Evolutionary conservation across 305 asterid genomes (phyloP), one percentile per base, ranked within the genome.

Genomic region (Fraxinus sp.): DNA sequence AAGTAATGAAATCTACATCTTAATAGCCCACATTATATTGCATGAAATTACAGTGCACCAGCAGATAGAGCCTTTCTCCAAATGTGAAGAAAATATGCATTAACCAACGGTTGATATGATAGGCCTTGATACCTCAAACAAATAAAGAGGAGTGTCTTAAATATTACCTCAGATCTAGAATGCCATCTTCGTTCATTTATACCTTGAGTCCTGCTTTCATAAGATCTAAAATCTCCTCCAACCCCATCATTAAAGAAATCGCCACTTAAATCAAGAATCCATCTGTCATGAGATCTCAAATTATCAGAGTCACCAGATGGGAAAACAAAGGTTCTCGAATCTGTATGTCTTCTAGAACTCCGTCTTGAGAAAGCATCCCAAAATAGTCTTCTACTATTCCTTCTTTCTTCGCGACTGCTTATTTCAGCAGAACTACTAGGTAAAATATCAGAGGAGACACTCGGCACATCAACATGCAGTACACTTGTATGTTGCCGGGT

Each of bases 341-440:
- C 91, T 30, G 88, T 70, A 81, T 86, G 89, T 85, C 97, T 89
- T 88, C 98, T 89, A 62, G 95, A 92, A 86, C 86, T 82, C 75
- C 92, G 92, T 86, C 97, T 90, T 43, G 97, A 90, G 84, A 93
- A 94, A 66, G 98, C 92, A 85, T 94, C 97, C 97, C 94, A 90
- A 82, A 94, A 96, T 82, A 94, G 90, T 86, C 98, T 92, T 90
- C 97, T 93, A 82, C 92, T 91, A 82, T 91, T 90, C 85, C 91
- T 90, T 85, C 96, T 90, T 77, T 88, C 90, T 79, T 90, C 97
- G 0, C 85, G 89, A 77, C 85, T 88, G 84, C 85, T 89, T 82
- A 86, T 83, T 81, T 89, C 96, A 84, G 95, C 83, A 83, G 96
- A 85, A 89, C 84, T 89, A 80, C 87, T 83, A 77, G 90, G 83